Evolutionary conservation across 768 basidiomycete species (phyloP).

Genomic region (Chalciporus chontae): DNA sequence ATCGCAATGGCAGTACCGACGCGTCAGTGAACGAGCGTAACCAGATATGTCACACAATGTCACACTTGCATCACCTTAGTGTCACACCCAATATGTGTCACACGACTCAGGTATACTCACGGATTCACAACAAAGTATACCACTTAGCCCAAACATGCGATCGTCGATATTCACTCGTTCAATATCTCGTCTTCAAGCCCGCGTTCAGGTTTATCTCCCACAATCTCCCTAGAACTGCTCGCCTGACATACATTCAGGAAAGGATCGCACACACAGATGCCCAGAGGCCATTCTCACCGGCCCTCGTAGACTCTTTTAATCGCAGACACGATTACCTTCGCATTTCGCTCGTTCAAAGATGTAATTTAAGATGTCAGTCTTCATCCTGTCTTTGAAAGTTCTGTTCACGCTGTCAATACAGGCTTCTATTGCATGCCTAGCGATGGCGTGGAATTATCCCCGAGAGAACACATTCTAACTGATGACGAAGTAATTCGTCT

Average conservation of each 20-base stretch:
- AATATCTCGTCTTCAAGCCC: conserved; percentile 13
- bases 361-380: conserved; percentile 76
- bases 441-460: conserved; percentile 74
- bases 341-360: conserved; percentile 81
- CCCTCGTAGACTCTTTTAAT: conserved; percentile 61
- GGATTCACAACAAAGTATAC: too few relatives aligned
- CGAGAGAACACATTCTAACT: conserved; percentile 62
- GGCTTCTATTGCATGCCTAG: conserved; percentile 93
- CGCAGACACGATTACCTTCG: conserved; percentile 83
- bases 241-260: conserved; percentile 34
- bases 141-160: not conserved
- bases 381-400: not conserved
- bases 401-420: conserved; percentile 26
- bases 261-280: conserved; percentile 56
- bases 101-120: too few relatives aligned
- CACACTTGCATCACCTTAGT: conserved; percentile 10
- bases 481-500: conserved; percentile 74
- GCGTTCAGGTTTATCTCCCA: conserved; percentile 18
- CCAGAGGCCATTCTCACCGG: conserved; percentile 43
- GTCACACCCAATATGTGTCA: too few relatives aligned
- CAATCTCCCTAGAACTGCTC: not conserved
- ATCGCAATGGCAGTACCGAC: conserved; percentile 9
- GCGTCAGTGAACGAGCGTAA: conserved; percentile 22
- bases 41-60: conserved; percentile 11
- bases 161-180: conserved; percentile 5